Base-by-base conservation (phyloP, 2,329 filamentous ascomycete species). In the Spiromastix sp. region DNA sequence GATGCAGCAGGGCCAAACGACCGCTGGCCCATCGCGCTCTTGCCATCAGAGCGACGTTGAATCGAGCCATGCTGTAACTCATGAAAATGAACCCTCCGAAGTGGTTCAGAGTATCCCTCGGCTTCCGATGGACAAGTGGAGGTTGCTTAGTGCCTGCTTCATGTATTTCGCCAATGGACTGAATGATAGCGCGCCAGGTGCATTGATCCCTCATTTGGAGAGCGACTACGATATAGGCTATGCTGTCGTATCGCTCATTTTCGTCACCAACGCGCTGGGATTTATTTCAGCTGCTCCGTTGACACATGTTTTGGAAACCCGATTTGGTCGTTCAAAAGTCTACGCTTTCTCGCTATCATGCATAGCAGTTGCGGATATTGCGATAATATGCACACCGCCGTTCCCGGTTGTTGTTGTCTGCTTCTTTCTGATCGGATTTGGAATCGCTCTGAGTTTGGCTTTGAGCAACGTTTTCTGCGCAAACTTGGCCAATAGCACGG, bases 121-220 rank as follows among this genome's bases (percentile, higher is more conserved):
- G 26, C 49, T 53, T 4, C 33, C 39, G 2, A 48, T 47, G 71
- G 87, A 85, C 54, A 77, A 74, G 41, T 87, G 71, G 60, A 67
- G 83, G 21, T 64, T 87, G 17, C 51, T 78, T 7, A 69, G 74
- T 8, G 68, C 71, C 10, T 85, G 79, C 44, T 50, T 81, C 28
- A 71, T 79, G 41, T 79, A 73, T 39, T 70, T 91, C 41, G 68
- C 70, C 2, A 78, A 79, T 47, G 85, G 83, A 0, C 60, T 91
- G 39, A 83, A 75, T 46, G 85, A 93, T 56, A 74, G 77, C 27
- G 78, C 81, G 0, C 75, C 83, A 2, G 85, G 85, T 50, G 82
- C 84, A 8, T 52, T 91, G 38, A 82, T 93, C 46, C 84, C 85
- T 0, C 85, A 85, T 50, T 81, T 93, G 56, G 81, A 89, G 54